Evolutionary conservation across 2,329 filamentous ascomycete genomes (phyloP).

Genomic region (Paecilomyces dactylethromorphus): DNA sequence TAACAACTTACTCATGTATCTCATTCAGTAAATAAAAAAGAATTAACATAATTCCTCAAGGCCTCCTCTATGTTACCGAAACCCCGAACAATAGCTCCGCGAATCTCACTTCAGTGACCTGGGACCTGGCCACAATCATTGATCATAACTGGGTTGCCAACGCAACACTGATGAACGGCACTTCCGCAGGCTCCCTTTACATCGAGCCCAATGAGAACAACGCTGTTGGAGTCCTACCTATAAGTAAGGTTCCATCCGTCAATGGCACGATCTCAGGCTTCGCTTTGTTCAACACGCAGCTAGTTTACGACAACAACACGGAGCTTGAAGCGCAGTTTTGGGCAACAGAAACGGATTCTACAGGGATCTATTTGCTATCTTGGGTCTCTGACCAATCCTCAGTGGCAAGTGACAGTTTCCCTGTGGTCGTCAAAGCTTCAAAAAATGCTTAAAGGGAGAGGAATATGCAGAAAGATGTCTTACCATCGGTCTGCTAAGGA

Average conservation of each 20-base stretch:
- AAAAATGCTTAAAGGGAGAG: not conserved
- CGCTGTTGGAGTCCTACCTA: not conserved
- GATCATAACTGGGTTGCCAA: conserved; percentile 14
- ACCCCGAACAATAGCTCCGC: not conserved
- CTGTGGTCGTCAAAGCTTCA: not conserved
- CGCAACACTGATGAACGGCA: conserved; percentile 10
- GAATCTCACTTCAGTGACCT: not conserved
- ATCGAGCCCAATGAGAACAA: not conserved
- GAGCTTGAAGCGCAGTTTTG: conserved; percentile 14
- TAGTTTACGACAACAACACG: conserved; percentile 14
- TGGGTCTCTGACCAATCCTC: not conserved
- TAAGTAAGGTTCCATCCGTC: conserved; percentile 4
- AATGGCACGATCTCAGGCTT: conserved; percentile 14
- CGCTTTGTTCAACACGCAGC: conserved; percentile 12
- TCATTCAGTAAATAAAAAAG: not conserved
- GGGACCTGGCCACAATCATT: conserved; percentile 7
- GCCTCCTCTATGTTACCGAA: not conserved
- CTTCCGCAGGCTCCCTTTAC: conserved; percentile 10
- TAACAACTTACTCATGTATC: not conserved
- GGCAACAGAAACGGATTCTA: conserved; percentile 5
- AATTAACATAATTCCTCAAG: not conserved
- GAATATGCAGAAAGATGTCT: not conserved
- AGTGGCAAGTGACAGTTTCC: not conserved
- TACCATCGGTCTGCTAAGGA: too few species aligned
- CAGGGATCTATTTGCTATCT: not conserved